These are phyloP conservation scores for Chenopodium album DNA, from an alignment of 148 eudicot species.

Conservation along the genomic window DNA sequence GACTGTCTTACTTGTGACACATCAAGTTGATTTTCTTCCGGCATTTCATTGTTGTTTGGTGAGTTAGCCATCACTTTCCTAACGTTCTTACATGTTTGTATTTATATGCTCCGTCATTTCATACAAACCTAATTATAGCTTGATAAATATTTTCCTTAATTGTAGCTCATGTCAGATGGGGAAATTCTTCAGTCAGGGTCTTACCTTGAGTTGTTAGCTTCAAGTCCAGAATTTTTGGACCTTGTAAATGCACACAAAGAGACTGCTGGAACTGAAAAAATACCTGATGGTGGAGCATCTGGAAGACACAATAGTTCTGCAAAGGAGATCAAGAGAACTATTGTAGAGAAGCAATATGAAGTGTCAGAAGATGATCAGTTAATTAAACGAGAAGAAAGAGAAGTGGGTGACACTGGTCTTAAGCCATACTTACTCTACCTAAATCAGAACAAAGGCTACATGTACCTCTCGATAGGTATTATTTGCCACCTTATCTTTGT, in stretches of 20 bases:
- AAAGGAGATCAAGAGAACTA: conserved; percentile 45
- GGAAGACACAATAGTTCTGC: conserved; percentile 27
- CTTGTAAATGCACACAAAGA: conserved; percentile 90
- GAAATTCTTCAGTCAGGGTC: conserved; percentile 63
- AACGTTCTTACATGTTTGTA: neutral
- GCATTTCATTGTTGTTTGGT: conserved; percentile 82
- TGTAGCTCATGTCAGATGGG: conserved; percentile 87
- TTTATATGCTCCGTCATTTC: neutral
- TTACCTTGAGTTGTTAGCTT: conserved; percentile 51
- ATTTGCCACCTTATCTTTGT: conserved; percentile 50
- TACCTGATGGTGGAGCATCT: conserved; percentile 37
- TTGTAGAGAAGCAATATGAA: conserved; percentile 32
- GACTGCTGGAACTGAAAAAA: conserved; percentile 70
- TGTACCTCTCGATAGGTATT: conserved; percentile 46
- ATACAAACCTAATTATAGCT: neutral
- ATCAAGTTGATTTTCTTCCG: conserved; percentile 97
- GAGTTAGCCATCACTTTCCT: conserved; percentile 26
- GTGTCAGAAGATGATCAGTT: conserved; percentile 50
- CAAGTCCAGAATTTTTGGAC: conserved; percentile 68
- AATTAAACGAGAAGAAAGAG: conserved; percentile 82
- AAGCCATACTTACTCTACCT: conserved; percentile 73
- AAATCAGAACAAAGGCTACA: conserved; percentile 63
- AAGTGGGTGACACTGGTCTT: conserved; percentile 73
- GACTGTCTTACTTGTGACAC: conserved; percentile 88
- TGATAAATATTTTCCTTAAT: conserved; percentile 4